Base-by-base conservation (phyloP, 768 basidiomycete genomes). In the Tulasnella sp. region DNA sequence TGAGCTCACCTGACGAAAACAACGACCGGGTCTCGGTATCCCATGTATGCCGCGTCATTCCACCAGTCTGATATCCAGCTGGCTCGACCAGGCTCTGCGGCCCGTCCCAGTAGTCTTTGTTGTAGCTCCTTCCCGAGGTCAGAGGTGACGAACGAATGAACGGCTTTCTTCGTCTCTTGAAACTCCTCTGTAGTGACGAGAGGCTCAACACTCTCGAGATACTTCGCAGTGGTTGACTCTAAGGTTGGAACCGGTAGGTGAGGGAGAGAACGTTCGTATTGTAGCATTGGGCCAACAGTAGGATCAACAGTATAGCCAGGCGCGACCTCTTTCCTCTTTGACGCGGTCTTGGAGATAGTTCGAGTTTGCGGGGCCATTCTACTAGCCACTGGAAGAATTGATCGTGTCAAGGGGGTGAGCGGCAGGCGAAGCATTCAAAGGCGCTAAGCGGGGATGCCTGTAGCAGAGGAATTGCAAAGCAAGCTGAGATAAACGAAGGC, bases 51-150 rank as follows among this genome's bases (percentile, higher is more conserved):
- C 3, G 70, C 80, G 34, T 96, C 90, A 71, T 98, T 93, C 94
- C 94, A 99, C 96, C 96, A 99, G 53, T 94, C 91, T 49, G 80
- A 78, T n/a, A 99, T 76, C 96, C 96, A 99, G 59, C 69, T 55
- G 17, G 65, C 74, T 75, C 53, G 73, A 70, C 17, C 70, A 1
- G 80, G 78, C 24, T 80, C 75, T 0, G 76, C 75, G 0, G 92
- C 91, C 1, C 92, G 80, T 21, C 79, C 76, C 67, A 89, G 76
- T 31, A 98, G 76, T 2, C 96, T 77, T 34, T 73, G 70, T 72
- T 98, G 94, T 11, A 98, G 78, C 58, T 81, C 79, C 15, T 78
- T 75, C 1, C 82, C 82, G 53, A 81, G 78, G 0, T 84, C 79
- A 0, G 86, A 89, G 9, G 73, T 65, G 19, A 89, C 72, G 70